phyloP scores from a whole-genome alignment of 371 early-diverging fungal genomes.

The Mucor plumbeus region DNA sequence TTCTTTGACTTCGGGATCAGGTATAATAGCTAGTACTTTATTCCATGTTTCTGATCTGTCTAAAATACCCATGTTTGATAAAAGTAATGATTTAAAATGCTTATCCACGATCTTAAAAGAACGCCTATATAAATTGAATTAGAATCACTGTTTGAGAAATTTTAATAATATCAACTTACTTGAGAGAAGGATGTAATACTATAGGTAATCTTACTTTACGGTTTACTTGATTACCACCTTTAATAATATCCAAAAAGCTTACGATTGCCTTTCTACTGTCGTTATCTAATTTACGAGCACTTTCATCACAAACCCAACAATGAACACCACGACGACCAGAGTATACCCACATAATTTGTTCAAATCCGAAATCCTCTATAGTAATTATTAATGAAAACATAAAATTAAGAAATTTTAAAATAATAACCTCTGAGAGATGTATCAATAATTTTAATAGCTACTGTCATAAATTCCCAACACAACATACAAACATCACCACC shows the following conservation, averaged over 20 bases:
- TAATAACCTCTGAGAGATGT: constrained; percentile 66
- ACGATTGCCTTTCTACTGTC: constrained; percentile 88
- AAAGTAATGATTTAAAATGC: constrained; percentile 70
- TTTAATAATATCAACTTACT: constrained; percentile 40
- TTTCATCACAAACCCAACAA: constrained; percentile 98
- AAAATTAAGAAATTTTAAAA: neutral
- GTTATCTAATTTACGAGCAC: constrained; percentile 79
- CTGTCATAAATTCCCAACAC: constrained; percentile 96
- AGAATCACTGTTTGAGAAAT: no score
- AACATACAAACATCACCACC: constrained; percentile 88
- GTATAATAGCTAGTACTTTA: constrained; percentile 76
- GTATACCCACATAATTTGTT: constrained; percentile 95
- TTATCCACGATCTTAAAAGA: constrained; percentile 63
- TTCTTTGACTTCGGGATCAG: constrained; percentile 66
- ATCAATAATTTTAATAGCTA: constrained; percentile 90
- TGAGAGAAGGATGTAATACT: constrained; percentile 67
- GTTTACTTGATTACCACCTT: constrained; percentile 77
- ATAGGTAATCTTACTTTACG: constrained; percentile 73
- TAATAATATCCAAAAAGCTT: constrained; percentile 82
- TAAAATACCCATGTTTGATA: constrained; percentile 77
- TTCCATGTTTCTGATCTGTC: constrained; percentile 65
- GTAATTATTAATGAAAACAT: neutral
- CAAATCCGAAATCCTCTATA: constrained; percentile 95
- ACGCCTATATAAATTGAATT: constrained; percentile 45
- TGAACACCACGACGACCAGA: constrained; percentile 99